Base-by-base conservation (phyloP, 2,329 filamentous ascomycete genomes). In the Helicocarpus griseus region DNA sequence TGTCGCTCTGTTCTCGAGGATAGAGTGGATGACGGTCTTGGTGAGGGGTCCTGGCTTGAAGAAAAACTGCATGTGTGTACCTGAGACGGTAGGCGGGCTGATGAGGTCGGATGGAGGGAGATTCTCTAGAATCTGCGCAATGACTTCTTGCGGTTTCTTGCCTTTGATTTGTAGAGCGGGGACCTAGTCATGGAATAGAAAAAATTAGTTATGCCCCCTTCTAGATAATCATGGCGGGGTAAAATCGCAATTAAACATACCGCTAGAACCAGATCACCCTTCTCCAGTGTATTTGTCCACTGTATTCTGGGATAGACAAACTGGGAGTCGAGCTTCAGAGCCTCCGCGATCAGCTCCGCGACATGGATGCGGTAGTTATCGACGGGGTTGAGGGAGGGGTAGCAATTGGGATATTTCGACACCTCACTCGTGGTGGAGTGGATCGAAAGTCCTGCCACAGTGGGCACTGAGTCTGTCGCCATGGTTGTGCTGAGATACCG, bases 31-130 rank as follows among this genome's bases (percentile, higher is more conserved):
- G 11, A 86, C 72, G 19, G 82, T 71, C 29, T 74, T 72, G 8
- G 75, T 75, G 21, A 86, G 72, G 6, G 76, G 71, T 14, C 70
- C 66, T 0, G 79, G 73, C 61, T 81, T 80, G 74, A 83, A 85
- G 68, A 83, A 82, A 68, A 86, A 84, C 50, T 78, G 77, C 11
- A 87, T 69, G 56, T 82, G 82, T 8, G 77, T 75, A 54, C 80
- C 82, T 47, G 76, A 73, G 19, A 74, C 69, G 26, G 72, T 69
- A 2, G 81, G 81, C 52, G 74, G 73, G 54, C 75, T 69, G 54
- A 84, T 71, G 26, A 84, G 71, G 26, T 80, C 77, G 46, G 77
- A 80, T 43, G 76, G 74, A 33, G 78, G 77, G 59, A 82, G 81
- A 63, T 79, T 68, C 33, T 77, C 72, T 19, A 69, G 76, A 54